Percentiles rank a stretch among this genome's conserved stretches.
These are phyloP conservation scores for Cercospora janseana DNA, from an alignment of 2,329 filamentous ascomycete genomes.

Conservation along the genomic window DNA sequence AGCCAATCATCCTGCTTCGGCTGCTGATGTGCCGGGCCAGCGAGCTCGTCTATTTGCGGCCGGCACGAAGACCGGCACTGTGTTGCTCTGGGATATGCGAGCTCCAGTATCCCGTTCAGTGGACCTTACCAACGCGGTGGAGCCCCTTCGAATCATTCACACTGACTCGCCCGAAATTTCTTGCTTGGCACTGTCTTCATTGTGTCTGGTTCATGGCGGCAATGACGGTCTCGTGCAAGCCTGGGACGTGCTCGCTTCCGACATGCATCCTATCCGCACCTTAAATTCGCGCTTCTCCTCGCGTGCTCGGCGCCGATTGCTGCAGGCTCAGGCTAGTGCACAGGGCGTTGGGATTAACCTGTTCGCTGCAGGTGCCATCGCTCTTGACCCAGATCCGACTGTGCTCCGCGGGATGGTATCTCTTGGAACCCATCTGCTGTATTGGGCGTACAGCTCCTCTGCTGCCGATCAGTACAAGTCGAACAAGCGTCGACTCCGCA, in stretches of 20 bases:
- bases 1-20: conserved; percentile 45
- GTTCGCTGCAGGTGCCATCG: conserved; percentile 78
- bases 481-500: conserved; percentile 74
- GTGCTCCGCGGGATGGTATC: conserved; percentile 81
- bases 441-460: conserved; percentile 90
- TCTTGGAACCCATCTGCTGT: conserved; percentile 81
- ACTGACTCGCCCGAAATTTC: conserved; percentile 89
- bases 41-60: conserved; percentile 76
- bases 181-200: conserved; percentile 74
- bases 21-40: conserved; percentile 74
- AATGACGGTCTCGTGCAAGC: conserved; percentile 93
- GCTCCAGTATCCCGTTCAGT: conserved; percentile 57
- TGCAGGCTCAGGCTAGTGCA: conserved; percentile 65
- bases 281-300: conserved; percentile 82
- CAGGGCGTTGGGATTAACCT: conserved; percentile 70
- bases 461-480: conserved; percentile 69
- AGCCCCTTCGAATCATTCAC: conserved; percentile 75
- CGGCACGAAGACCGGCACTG: conserved; percentile 73
- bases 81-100: conserved; percentile 83
- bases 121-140: conserved; percentile 58
- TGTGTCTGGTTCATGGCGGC: conserved; percentile 89
- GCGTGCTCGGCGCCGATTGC: conserved; percentile 72
- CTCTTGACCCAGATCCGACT: conserved; percentile 82
- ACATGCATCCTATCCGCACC: conserved; percentile 72
- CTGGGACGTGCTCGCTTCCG: conserved; percentile 92